phyloP scores from a whole-genome alignment of 2,329 filamentous ascomycete species.

The Nemania sp. region DNA sequence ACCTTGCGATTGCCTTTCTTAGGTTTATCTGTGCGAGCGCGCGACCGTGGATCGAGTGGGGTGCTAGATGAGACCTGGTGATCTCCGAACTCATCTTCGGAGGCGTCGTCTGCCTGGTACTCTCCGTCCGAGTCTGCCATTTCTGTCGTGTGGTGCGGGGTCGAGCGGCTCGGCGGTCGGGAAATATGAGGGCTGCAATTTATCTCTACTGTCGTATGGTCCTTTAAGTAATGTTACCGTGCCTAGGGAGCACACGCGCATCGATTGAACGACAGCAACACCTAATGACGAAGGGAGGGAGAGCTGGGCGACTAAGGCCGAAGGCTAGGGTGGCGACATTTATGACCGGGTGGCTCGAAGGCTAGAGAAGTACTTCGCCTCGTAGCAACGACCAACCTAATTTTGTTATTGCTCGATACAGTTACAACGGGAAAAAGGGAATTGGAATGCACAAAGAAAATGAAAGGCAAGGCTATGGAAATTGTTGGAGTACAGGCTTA shows the following conservation, averaged over 20 bases:
- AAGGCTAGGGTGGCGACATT: slow-evolving; percentile 14
- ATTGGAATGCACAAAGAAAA: slow-evolving; percentile 11
- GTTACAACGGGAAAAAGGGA: background rate
- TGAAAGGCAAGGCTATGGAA: slow-evolving; percentile 32
- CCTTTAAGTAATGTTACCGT: background rate
- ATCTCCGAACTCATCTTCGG: slow-evolving; percentile 72
- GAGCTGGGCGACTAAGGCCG: slow-evolving; percentile 8
- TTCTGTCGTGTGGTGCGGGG: slow-evolving; percentile 29
- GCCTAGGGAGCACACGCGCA: slow-evolving; percentile 1
- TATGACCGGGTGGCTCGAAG: slow-evolving; percentile 7
- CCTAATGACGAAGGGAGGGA: slow-evolving; percentile 8
- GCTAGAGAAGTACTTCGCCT: background rate
- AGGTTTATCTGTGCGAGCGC: slow-evolving; percentile 44
- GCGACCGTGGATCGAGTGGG: slow-evolving; percentile 43
- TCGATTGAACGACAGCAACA: slow-evolving; percentile 1
- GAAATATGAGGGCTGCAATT: background rate
- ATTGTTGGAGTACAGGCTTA: slow-evolving; percentile 7
- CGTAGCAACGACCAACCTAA: background rate
- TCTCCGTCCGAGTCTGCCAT: slow-evolving; percentile 83
- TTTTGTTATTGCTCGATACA: background rate
- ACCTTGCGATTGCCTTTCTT: slow-evolving; percentile 51
- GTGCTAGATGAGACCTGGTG: slow-evolving; percentile 58
- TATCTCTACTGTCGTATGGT: background rate
- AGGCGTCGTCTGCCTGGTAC: slow-evolving; percentile 71
- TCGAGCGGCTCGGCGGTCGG: background rate